These are phyloP conservation scores for Candida pseudofarinosa DNA, from an alignment of 805 yeast species.

Conservation along the genomic window DNA sequence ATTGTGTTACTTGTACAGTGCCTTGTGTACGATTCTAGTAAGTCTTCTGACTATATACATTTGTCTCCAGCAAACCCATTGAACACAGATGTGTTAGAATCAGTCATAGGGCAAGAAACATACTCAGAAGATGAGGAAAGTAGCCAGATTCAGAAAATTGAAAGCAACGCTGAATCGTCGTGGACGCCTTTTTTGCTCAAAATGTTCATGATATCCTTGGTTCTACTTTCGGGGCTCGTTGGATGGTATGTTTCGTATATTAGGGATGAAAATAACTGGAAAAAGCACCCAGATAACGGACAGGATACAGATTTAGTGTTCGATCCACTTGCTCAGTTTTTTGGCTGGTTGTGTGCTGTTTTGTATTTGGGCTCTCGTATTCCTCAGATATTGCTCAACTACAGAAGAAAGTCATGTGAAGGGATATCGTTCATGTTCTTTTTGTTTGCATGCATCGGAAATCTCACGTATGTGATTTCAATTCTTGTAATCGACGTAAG, in stretches of 20 bases:
- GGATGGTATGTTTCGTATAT: conserved; percentile 78
- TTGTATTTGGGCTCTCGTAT: conserved; percentile 82
- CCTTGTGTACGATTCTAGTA: conserved; percentile 66
- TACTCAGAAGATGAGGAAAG: conserved; percentile 22
- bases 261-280: conserved; percentile 32
- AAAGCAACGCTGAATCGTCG: conserved; percentile 12
- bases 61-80: conserved; percentile 87
- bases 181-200: conserved; percentile 22
- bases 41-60: conserved; percentile 66
- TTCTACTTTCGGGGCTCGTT: conserved; percentile 72
- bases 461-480: conserved; percentile 83
- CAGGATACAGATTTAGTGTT: conserved; percentile 47
- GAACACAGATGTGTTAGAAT: conserved; percentile 62
- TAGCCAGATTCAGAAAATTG: not conserved
- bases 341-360: conserved; percentile 78
- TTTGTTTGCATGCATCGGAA: conserved; percentile 92
- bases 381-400: conserved; percentile 88
- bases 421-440: conserved; percentile 93
- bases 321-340: conserved; percentile 77
- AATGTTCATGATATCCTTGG: conserved; percentile 57
- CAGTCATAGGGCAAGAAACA: conserved; percentile 42
- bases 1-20: conserved; percentile 81
- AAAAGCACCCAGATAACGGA: conserved; percentile 20
- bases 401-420: conserved; percentile 84
- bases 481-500: conserved; percentile 74